phyloP scores from a whole-genome alignment of 257 asterid genomes.

The Nicotiana tomentosiformis region DNA sequence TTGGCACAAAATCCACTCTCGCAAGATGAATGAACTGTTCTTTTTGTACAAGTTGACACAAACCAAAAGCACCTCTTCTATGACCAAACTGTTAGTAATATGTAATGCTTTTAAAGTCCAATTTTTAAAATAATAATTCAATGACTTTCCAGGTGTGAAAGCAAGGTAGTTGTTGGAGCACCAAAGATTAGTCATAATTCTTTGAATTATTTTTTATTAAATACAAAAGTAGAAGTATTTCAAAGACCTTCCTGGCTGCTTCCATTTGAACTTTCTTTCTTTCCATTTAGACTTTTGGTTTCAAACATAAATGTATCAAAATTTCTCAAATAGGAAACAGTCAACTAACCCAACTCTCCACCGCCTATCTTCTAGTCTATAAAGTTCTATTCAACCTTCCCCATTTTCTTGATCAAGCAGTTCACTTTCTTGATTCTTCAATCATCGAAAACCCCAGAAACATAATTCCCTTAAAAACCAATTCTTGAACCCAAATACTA shows the following conservation, averaged over 20 bases:
- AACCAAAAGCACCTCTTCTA: background rate
- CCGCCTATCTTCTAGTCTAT: background rate
- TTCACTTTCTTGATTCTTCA: background rate
- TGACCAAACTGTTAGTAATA: background rate
- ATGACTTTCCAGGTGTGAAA: background rate
- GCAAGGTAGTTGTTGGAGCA: background rate
- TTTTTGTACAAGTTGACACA: background rate
- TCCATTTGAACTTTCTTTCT: background rate
- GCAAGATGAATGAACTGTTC: background rate
- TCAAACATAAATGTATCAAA: background rate
- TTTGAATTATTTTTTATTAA: background rate
- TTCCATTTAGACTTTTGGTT: background rate
- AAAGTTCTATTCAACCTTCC: background rate
- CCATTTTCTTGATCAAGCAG: background rate
- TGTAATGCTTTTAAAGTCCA: background rate
- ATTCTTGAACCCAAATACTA: background rate
- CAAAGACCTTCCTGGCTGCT: slow-evolving; percentile 4
- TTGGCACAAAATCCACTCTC: background rate
- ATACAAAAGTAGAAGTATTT: background rate
- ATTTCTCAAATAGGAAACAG: background rate
- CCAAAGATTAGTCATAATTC: slow-evolving; percentile 2
- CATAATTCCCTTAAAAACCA: background rate
- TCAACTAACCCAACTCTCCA: background rate
- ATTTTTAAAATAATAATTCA: background rate
- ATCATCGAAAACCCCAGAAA: background rate